Percentiles rank a stretch among this genome's conserved stretches.
These are phyloP conservation scores for Tripterygium wilfordii DNA, from an alignment of 177 flowering plant genomes.

Conservation along the genomic window DNA sequence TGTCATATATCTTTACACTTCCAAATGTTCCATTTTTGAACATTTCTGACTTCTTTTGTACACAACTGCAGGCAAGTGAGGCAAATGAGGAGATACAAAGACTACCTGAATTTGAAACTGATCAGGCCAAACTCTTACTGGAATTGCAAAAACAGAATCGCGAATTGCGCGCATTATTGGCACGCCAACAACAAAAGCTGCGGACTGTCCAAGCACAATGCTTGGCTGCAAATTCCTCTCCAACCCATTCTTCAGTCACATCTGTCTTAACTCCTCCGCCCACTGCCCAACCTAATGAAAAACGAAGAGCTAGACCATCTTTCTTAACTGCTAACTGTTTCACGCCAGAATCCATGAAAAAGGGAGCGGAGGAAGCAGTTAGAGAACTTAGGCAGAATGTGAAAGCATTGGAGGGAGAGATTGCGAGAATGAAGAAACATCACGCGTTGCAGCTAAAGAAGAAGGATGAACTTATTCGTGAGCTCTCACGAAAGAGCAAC, in stretches of 20 bases:
- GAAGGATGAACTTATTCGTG: slow-evolving; percentile 63
- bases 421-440: slow-evolving; percentile 65
- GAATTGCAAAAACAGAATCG: slow-evolving; percentile 85
- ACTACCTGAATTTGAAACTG: slow-evolving; percentile 53
- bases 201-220: slow-evolving; percentile 58
- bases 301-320: slow-evolving; percentile 39
- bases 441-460: slow-evolving; percentile 61
- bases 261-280: slow-evolving; percentile 49
- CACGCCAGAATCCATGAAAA: slow-evolving; percentile 63
- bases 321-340: slow-evolving; percentile 51
- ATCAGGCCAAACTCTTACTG: slow-evolving; percentile 69
- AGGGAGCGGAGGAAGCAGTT: slow-evolving; percentile 41
- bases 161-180: slow-evolving; percentile 64
- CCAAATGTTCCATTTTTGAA: too few species aligned
- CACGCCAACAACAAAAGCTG: slow-evolving; percentile 67
- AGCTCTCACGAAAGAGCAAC: slow-evolving; percentile 40
- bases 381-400: slow-evolving; percentile 47
- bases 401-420: slow-evolving; percentile 57
- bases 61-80: slow-evolving; percentile 37
- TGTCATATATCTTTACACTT: too few species aligned
- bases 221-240: slow-evolving; percentile 62
- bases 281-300: slow-evolving; percentile 45
- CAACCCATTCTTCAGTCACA: slow-evolving; percentile 56
- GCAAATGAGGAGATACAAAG: slow-evolving; percentile 42
- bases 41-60: background rate